Evolutionary conservation across 2,329 filamentous ascomycete genomes (phyloP).

Genomic region (Ophiostoma quercus): DNA sequence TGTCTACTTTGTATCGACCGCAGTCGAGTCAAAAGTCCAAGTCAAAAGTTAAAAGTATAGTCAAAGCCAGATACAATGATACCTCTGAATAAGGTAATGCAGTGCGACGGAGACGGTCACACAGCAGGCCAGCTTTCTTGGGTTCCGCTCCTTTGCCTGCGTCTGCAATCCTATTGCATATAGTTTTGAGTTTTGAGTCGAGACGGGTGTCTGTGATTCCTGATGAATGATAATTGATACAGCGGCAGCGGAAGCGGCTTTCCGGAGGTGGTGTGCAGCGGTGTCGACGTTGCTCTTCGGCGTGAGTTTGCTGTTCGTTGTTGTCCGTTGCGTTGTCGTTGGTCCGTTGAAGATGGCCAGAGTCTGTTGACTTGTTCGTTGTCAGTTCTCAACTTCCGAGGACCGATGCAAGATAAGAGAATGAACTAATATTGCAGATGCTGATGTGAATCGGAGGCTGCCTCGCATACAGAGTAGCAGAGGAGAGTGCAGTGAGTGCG

Average conservation of each 20-base stretch:
- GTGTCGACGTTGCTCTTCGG: neutral
- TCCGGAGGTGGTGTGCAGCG: slow-evolving; percentile 5
- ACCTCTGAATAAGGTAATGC: slow-evolving; percentile 3
- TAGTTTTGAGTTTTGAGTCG: neutral
- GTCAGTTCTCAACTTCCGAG: neutral
- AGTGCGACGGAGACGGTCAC: neutral
- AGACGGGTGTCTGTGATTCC: neutral
- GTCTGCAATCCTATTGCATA: neutral
- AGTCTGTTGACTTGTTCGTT: neutral
- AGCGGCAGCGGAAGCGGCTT: slow-evolving; percentile 13
- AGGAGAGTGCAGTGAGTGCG: neutral
- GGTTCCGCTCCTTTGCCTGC: slow-evolving; percentile 4
- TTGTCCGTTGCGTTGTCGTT: neutral
- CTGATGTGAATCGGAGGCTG: neutral
- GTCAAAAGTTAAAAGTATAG: neutral
- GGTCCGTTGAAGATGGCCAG: neutral
- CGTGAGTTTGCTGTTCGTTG: neutral
- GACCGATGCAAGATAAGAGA: neutral
- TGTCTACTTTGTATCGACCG: neutral
- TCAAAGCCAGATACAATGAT: neutral
- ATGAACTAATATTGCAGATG: neutral
- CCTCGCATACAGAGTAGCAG: neutral
- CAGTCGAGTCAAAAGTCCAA: neutral
- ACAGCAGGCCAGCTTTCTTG: slow-evolving; percentile 17
- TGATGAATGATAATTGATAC: neutral